Base-by-base conservation (phyloP, 2,329 filamentous ascomycete species). In the Raffaelea arxii region DNA sequence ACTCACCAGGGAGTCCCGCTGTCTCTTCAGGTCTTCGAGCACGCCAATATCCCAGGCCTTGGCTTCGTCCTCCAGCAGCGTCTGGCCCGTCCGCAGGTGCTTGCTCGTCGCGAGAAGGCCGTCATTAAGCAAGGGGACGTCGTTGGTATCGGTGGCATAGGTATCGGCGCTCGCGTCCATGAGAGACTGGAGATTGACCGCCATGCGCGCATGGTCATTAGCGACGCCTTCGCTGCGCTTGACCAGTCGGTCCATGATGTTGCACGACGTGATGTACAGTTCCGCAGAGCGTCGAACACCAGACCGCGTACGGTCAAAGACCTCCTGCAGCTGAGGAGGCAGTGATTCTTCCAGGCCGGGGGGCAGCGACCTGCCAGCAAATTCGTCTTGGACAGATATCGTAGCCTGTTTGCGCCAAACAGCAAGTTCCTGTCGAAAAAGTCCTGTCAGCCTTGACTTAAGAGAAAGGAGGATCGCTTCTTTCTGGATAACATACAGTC, bases 391-490 rank as follows among this genome's bases (percentile, higher is more conserved):
- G 1, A 97, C 86, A 2, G 89, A 94, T 50, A 97, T 89, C 11
- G 87, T 92, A 27, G 92, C 90, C 69, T 98, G 92, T 64, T 97
- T 98, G 49, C 92, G 85, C 92, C 92, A 97, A 23, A 97, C 91
- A 9, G 92, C 78, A 43, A 98, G 79, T 68, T 98, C 92, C 89
- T 94, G 58, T 22, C 51, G 49, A 52, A 55, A 50, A 6, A 55
- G 18, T n/a, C n/a, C n/a, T n/a, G n/a, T n/a, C n/a, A n/a, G n/a
- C n/a, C n/a, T n/a, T n/a, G n/a, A n/a, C n/a, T n/a, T n/a, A n/a
- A n/a, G n/a, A n/a, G n/a, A n/a, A n/a, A n/a, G n/a, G n/a, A n/a
- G n/a, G n/a, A n/a, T n/a, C n/a, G n/a, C n/a, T n/a, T n/a, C n/a
- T n/a, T n/a, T n/a, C n/a, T n/a, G n/a, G n/a, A n/a, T n/a, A 16